Conservation (phyloP, 441 rosid genomes). For the Viola pubescens region DNA sequence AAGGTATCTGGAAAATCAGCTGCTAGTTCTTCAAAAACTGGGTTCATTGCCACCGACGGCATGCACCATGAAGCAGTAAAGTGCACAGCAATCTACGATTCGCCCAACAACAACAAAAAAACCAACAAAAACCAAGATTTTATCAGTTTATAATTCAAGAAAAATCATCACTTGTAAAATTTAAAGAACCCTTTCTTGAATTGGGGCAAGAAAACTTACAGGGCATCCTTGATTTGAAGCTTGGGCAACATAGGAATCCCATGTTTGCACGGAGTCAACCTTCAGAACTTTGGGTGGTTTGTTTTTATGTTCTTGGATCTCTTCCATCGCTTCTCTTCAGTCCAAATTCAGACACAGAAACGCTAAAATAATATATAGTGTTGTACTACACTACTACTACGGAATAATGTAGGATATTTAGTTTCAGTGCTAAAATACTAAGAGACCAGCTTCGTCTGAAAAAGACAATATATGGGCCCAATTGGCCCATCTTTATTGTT, state of each 20-base stretch:
- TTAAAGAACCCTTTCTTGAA: neutral
- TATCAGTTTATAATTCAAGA: neutral
- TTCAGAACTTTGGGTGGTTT: conserved; percentile 50
- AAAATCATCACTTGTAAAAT: neutral
- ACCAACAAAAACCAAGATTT: neutral
- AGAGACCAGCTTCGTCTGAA: no score
- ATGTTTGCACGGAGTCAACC: conserved; percentile 51
- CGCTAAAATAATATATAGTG: neutral
- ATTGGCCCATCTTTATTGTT: no score
- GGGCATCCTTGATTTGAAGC: conserved; percentile 53
- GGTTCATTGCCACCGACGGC: conserved; percentile 90
- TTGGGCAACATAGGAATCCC: conserved; percentile 53
- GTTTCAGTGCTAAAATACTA: no score
- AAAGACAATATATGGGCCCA: no score
- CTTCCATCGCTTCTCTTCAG: conserved; percentile 29
- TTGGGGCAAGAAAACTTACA: conserved; percentile 23
- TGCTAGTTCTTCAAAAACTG: conserved; percentile 64
- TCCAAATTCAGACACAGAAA: neutral
- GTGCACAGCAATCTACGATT: conserved; percentile 60
- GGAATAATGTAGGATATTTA: no score
- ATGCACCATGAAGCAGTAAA: conserved; percentile 90
- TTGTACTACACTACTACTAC: neutral
- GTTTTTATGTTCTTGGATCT: conserved; percentile 36
- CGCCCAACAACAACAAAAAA: neutral
- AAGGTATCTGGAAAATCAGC: conserved; percentile 50